Percentiles rank a stretch among this genome's conserved stretches.
phyloP scores from a whole-genome alignment of 768 basidiomycete species.

The Agrocybe pediades region DNA sequence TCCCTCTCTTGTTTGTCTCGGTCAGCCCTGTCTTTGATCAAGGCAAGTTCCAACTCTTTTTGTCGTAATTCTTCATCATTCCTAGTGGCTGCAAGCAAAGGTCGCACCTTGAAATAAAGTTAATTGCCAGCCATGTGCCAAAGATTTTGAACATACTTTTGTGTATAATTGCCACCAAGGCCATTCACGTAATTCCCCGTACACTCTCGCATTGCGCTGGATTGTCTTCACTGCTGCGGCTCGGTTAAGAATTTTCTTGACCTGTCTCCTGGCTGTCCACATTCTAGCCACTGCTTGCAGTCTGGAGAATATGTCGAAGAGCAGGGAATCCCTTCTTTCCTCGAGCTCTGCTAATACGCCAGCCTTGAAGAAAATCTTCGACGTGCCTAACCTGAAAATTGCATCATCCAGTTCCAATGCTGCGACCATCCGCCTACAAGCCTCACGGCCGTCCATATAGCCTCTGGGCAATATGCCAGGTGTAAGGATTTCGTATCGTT shows the following conservation, averaged over 20 bases:
- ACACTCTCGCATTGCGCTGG: slow-evolving; percentile 91
- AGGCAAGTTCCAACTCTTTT: slow-evolving; percentile 81
- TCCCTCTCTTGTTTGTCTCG: slow-evolving; percentile 82
- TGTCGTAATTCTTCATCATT: slow-evolving; percentile 89
- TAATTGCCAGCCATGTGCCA: background rate
- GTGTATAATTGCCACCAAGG: slow-evolving; percentile 99
- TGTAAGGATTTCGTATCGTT: slow-evolving; percentile 94
- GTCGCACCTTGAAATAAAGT: slow-evolving; percentile 66
- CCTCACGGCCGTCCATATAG: slow-evolving; percentile 97
- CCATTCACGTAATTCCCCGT: slow-evolving; percentile 90
- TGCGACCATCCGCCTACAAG: slow-evolving; percentile 88
- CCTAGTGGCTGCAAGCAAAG: slow-evolving; percentile 87
- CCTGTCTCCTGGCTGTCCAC: slow-evolving; percentile 86
- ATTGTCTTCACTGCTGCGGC: slow-evolving; percentile 90
- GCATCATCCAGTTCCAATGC: slow-evolving; percentile 85
- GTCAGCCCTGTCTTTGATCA: slow-evolving; percentile 84
- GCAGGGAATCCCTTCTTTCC: slow-evolving; percentile 83
- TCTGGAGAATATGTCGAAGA: slow-evolving; percentile 87
- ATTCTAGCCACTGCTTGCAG: slow-evolving; percentile 86
- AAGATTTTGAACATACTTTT: slow-evolving; percentile 50
- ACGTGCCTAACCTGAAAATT: slow-evolving; percentile 89
- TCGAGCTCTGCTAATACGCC: slow-evolving; percentile 96
- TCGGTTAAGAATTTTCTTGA: slow-evolving; percentile 93
- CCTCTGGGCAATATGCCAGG: slow-evolving; percentile 92
- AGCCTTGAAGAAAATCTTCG: slow-evolving; percentile 99